phyloP scores from a whole-genome alignment of 345 rosid species.

The Populus tremula region DNA sequence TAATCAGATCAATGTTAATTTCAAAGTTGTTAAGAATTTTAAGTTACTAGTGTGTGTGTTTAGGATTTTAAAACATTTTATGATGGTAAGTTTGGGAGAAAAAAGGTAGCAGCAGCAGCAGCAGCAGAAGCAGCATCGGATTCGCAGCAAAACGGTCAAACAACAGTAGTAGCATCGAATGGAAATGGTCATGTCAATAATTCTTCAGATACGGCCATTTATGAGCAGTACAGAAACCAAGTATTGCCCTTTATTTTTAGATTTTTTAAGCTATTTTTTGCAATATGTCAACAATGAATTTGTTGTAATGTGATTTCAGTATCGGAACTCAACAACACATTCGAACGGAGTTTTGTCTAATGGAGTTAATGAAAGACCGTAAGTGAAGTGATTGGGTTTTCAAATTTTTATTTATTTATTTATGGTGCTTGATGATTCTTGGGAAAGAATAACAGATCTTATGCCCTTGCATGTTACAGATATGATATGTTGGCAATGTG shows the following conservation, averaged over 20 bases:
- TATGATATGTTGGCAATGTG: too few relatives aligned
- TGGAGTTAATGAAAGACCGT: constrained; percentile 58
- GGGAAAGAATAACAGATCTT: neutral
- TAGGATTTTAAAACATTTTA: constrained; percentile 76
- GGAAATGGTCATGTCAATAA: constrained; percentile 46
- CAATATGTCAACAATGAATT: neutral
- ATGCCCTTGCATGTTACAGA: too few relatives aligned
- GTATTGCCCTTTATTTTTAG: constrained; percentile 25
- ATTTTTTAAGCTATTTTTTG: constrained; percentile 1
- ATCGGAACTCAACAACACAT: constrained; percentile 22
- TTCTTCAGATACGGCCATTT: constrained; percentile 59
- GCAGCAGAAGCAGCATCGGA: constrained; percentile 17
- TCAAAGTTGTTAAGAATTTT: neutral
- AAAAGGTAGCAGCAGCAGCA: constrained; percentile 39
- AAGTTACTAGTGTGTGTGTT: constrained; percentile 31
- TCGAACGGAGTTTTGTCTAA: constrained; percentile 40
- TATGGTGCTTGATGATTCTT: neutral
- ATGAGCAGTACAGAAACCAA: constrained; percentile 63
- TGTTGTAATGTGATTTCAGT: constrained; percentile 36
- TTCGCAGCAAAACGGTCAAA: constrained; percentile 31
- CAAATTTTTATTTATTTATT: neutral
- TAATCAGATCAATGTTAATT: neutral
- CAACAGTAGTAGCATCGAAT: constrained; percentile 34
- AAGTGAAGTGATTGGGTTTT: constrained; percentile 21
- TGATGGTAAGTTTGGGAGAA: constrained; percentile 93